A percentile compares a stretch with the other conserved stretches of the same genome.
These are phyloP conservation scores for Colletotrichum tamarilloi DNA, from an alignment of 2,329 filamentous ascomycete species.

Conservation along the genomic window DNA sequence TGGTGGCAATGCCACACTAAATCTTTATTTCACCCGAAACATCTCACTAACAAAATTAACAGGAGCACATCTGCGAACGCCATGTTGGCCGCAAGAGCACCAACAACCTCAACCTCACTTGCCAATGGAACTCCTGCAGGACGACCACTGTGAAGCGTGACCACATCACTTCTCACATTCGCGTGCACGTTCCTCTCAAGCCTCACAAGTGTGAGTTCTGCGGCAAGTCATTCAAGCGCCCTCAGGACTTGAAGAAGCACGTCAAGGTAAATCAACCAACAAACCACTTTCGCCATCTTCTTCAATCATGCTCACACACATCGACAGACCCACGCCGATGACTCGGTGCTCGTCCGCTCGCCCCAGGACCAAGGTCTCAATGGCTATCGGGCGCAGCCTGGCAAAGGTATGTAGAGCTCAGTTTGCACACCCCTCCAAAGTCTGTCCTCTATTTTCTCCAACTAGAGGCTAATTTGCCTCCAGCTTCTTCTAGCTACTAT, in stretches of 20 bases:
- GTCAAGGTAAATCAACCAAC: constrained; percentile 73
- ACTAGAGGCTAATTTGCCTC: constrained; percentile 55
- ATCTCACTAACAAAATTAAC: constrained; percentile 13
- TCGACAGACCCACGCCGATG: constrained; percentile 85
- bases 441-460: constrained; percentile 43
- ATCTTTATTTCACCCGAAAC: background rate
- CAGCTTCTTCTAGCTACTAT: constrained; percentile 70
- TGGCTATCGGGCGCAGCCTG: constrained; percentile 64
- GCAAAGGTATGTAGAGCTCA: constrained; percentile 60
- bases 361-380: constrained; percentile 64
- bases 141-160: constrained; percentile 98
- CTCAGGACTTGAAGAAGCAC: constrained; percentile 99
- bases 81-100: constrained; percentile 99
- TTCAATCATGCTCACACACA: constrained; percentile 37
- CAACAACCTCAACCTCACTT: constrained; percentile 97
- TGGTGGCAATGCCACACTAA: constrained; percentile 41
- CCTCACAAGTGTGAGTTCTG: constrained; percentile 99
- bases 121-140: constrained; percentile 95
- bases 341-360: constrained; percentile 77
- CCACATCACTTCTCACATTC: constrained; percentile 98
- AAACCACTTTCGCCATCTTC: background rate
- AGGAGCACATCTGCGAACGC: constrained; percentile 98
- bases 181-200: constrained; percentile 98
- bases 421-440: constrained; percentile 32
- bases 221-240: constrained; percentile 98